Evolutionary conservation across 202 grass and related monocot species (phyloP).

Genomic region (Setaria viridis): DNA sequence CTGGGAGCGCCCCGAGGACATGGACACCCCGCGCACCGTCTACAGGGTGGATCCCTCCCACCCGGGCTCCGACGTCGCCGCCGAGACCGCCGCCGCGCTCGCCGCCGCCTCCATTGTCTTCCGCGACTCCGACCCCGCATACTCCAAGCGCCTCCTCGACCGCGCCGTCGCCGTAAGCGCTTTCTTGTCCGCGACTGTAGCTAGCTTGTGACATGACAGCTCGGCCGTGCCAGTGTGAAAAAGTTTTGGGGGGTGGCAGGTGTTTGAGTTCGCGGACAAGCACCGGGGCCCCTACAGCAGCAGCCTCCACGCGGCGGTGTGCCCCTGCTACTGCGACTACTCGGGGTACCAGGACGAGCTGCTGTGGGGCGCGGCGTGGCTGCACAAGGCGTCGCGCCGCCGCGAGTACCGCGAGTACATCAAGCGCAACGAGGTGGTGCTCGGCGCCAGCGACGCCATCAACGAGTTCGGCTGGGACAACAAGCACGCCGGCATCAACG

Average conservation of each 20-base stretch:
- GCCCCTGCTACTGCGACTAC: constrained; percentile 88
- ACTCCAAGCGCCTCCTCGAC: constrained; percentile 71
- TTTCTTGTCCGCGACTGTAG: background rate
- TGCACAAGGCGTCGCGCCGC: constrained; percentile 76
- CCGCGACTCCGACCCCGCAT: constrained; percentile 65
- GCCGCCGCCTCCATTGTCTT: constrained; percentile 85
- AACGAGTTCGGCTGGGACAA: constrained; percentile 99
- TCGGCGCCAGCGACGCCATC: constrained; percentile 78
- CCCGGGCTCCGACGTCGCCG: constrained; percentile 81
- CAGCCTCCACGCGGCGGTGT: constrained; percentile 71
- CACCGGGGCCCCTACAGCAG: constrained; percentile 71
- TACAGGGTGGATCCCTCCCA: constrained; percentile 67
- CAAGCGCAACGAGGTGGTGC: constrained; percentile 77
- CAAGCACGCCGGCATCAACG: constrained; percentile 92
- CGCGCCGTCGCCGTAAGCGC: constrained; percentile 57
- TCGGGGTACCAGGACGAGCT: constrained; percentile 91
- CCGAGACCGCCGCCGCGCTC: constrained; percentile 76
- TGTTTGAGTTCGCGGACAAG: constrained; percentile 84
- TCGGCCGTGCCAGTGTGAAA: background rate
- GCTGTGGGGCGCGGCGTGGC: constrained; percentile 92
- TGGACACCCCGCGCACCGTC: constrained; percentile 76
- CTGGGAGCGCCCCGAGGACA: constrained; percentile 84
- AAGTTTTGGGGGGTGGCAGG: constrained; percentile 38
- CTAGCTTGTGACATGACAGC: background rate
- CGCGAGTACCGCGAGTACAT: constrained; percentile 82